phyloP scores from a whole-genome alignment of 2,329 filamentous ascomycete genomes.

The Verticillium albo-atrum region DNA sequence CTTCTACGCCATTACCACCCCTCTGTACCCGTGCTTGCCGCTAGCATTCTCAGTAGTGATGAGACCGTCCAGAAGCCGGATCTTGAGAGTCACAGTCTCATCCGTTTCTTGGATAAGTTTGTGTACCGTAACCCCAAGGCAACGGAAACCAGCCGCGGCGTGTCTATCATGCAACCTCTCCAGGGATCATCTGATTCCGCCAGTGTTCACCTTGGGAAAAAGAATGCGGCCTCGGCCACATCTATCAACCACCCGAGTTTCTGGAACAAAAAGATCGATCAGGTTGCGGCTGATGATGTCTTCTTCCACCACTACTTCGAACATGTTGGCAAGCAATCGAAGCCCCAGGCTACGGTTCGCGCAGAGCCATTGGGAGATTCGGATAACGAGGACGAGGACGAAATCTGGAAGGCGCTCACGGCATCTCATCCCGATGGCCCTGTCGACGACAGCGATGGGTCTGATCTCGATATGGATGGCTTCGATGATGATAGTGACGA shows the following conservation, averaged over 20 bases:
- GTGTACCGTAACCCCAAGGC: constrained; percentile 93
- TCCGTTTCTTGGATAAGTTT: constrained; percentile 95
- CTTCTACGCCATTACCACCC: constrained; percentile 85
- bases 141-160: constrained; percentile 62
- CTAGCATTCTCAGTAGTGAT: constrained; percentile 63
- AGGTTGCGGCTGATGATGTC: constrained; percentile 85
- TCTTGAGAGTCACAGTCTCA: constrained; percentile 81
- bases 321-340: constrained; percentile 58
- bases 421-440: constrained; percentile 75
- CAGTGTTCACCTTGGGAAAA: background rate
- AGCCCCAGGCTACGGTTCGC: constrained; percentile 20
- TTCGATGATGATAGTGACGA: constrained; percentile 42
- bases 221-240: constrained; percentile 18
- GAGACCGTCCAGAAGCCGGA: constrained; percentile 84
- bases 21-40: constrained; percentile 80
- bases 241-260: constrained; percentile 81
- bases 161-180: constrained; percentile 92
- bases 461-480: constrained; percentile 45
- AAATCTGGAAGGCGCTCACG: constrained; percentile 90
- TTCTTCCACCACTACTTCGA: constrained; percentile 99
- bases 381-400: constrained; percentile 63
- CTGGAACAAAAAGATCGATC: constrained; percentile 84
- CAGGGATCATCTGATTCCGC: constrained; percentile 43
- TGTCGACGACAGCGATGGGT: constrained; percentile 56
- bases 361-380: constrained; percentile 41